Evolutionary conservation across 768 basidiomycete species (phyloP).

Genomic region (Lentinus tigrinus): DNA sequence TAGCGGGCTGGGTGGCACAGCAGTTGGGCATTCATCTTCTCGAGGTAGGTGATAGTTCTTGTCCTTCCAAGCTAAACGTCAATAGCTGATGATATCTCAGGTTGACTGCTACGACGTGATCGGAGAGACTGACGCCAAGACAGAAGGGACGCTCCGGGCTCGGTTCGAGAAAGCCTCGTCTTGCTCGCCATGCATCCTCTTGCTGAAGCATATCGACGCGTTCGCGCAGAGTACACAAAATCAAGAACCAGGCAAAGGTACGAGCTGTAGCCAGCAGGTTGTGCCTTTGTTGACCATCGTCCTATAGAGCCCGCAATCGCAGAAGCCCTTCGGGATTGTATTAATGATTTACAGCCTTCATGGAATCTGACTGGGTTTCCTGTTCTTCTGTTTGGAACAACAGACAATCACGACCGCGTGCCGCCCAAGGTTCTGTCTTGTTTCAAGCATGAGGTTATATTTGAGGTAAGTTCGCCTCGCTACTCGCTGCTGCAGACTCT

Average conservation of each 20-base stretch:
- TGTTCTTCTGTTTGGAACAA: slow-evolving; percentile 73
- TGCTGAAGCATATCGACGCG: slow-evolving; percentile 81
- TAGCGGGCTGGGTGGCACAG: slow-evolving; percentile 53
- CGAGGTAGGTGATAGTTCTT: slow-evolving; percentile 62
- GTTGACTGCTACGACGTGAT: slow-evolving; percentile 83
- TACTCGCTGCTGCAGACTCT: not conserved
- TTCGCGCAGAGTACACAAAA: slow-evolving; percentile 67
- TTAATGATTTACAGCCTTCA: slow-evolving; percentile 51
- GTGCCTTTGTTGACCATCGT: not conserved
- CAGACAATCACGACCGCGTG: slow-evolving; percentile 61
- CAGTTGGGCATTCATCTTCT: slow-evolving; percentile 74
- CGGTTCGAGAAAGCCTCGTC: slow-evolving; percentile 73
- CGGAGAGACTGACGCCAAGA: slow-evolving; percentile 74
- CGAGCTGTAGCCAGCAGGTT: not conserved
- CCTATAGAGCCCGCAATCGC: slow-evolving; percentile 56
- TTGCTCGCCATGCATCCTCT: slow-evolving; percentile 82
- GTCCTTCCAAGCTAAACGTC: too few species aligned
- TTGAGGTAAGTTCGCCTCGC: slow-evolving; percentile 51
- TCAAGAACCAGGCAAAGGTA: slow-evolving; percentile 65
- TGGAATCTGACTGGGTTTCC: slow-evolving; percentile 69
- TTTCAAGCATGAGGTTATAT: slow-evolving; percentile 83
- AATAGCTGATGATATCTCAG: slow-evolving; percentile 37
- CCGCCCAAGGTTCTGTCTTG: slow-evolving; percentile 60
- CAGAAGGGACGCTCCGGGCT: slow-evolving; percentile 68
- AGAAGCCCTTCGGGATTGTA: slow-evolving; percentile 59